Evolutionary conservation across 352 stramenopile species (phyloP).

Genomic region (Nothophytophthora sp.): DNA sequence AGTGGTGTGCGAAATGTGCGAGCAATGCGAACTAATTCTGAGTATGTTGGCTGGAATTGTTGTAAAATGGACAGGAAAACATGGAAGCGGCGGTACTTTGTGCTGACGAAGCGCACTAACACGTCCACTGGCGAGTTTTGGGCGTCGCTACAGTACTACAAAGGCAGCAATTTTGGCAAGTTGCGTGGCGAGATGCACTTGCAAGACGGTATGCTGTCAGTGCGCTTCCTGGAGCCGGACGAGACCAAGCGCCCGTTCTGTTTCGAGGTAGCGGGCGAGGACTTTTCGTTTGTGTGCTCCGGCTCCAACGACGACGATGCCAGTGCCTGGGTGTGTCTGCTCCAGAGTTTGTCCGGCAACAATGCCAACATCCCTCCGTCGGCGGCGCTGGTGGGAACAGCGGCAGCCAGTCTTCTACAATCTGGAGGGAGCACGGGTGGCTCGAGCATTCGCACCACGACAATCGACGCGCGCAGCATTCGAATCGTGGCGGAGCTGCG

Average conservation of each 20-base stretch:
- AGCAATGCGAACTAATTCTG: constrained; percentile 18
- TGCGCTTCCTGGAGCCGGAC: constrained; percentile 77
- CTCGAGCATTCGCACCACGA: constrained; percentile 27
- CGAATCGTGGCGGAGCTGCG: constrained; percentile 84
- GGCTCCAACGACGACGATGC: constrained; percentile 84
- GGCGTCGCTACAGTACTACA: constrained; percentile 85
- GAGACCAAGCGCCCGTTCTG: constrained; percentile 85
- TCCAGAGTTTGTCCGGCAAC: constrained; percentile 67
- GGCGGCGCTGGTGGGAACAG: constrained; percentile 32
- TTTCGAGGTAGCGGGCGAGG: constrained; percentile 74
- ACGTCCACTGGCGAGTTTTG: constrained; percentile 62
- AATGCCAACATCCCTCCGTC: constrained; percentile 40
- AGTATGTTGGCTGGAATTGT: constrained; percentile 11
- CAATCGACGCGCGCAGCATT: constrained; percentile 70
- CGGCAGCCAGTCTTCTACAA: constrained; percentile 38
- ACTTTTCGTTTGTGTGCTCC: constrained; percentile 80
- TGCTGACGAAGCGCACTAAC: constrained; percentile 84
- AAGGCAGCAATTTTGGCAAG: constrained; percentile 81
- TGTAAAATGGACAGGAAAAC: constrained; percentile 50
- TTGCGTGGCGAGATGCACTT: constrained; percentile 78
- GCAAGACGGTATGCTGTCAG: constrained; percentile 60
- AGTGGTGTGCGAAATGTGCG: background rate
- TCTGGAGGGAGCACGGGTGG: constrained; percentile 23
- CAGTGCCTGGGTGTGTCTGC: constrained; percentile 83
- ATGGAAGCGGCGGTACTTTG: constrained; percentile 88